These are phyloP conservation scores for Dendrothele bispora DNA, from an alignment of 768 basidiomycete genomes.

Conservation along the genomic window DNA sequence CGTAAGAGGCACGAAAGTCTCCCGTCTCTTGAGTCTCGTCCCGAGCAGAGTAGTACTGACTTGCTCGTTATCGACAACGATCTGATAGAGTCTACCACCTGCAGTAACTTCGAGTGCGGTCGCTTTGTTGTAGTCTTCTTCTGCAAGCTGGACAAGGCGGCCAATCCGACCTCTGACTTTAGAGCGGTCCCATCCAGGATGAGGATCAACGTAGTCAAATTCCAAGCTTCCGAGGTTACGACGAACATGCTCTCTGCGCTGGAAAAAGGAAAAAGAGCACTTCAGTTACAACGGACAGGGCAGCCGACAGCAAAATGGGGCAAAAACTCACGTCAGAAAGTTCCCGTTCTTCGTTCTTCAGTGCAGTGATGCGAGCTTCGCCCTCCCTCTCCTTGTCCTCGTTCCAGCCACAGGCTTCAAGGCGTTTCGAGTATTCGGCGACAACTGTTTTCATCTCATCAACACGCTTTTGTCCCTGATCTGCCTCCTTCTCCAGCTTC, in stretches of 20 bases:
- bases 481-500: conserved; percentile 81
- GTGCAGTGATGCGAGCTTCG: conserved; percentile 49
- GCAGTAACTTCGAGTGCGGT: conserved; percentile 94
- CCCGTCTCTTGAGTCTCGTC: conserved; percentile 78
- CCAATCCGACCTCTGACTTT: conserved; percentile 94
- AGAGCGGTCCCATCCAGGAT: conserved; percentile 75
- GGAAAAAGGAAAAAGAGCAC: background rate
- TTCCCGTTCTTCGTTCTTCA: conserved; percentile 51
- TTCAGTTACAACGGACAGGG: conserved; percentile 10
- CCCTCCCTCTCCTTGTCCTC: conserved; percentile 66
- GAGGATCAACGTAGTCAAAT: conserved; percentile 81
- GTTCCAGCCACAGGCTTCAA: conserved; percentile 74
- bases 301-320: background rate
- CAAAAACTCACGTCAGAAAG: conserved; percentile 58
- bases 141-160: conserved; percentile 75
- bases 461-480: conserved; percentile 71
- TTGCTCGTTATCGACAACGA: conserved; percentile 89
- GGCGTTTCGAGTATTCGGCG: conserved; percentile 48
- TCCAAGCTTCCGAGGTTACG: conserved; percentile 69
- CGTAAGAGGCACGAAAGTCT: conserved; percentile 92
- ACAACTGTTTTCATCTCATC: conserved; percentile 58
- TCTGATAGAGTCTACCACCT: conserved; percentile 87
- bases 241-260: conserved; percentile 72
- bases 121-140: conserved; percentile 71
- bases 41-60: conserved; percentile 84